Evolutionary conservation across 2,329 filamentous ascomycete species (phyloP).

Genomic region (Scedosporium dehoogii): DNA sequence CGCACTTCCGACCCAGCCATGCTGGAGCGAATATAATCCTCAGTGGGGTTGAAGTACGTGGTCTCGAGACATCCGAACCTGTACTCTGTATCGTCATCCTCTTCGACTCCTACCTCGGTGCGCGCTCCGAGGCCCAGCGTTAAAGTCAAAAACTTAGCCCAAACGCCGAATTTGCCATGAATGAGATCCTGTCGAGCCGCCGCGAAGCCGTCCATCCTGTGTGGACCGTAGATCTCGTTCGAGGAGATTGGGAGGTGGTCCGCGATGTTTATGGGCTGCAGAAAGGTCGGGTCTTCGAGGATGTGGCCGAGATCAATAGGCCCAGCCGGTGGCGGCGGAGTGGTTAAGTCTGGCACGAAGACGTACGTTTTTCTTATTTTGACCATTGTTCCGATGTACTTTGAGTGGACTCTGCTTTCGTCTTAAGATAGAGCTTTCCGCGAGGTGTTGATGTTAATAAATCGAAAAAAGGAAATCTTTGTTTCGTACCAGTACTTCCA

Average conservation of each 20-base stretch:
- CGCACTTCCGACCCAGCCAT: not conserved
- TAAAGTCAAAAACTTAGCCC: not conserved
- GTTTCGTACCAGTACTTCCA: too few species aligned
- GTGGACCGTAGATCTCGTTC: not conserved
- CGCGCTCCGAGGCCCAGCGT: not conserved
- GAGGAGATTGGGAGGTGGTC: not conserved
- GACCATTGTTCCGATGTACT: not conserved
- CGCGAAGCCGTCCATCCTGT: not conserved
- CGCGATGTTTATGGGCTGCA: not conserved
- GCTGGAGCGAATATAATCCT: not conserved
- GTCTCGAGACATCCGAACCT: not conserved
- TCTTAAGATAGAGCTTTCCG: too few species aligned
- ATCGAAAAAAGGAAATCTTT: too few species aligned
- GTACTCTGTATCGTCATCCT: not conserved
- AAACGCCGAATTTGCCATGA: not conserved
- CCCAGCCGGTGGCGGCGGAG: not conserved
- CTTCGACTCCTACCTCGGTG: not conserved
- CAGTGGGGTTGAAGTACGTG: not conserved
- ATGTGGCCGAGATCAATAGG: not conserved
- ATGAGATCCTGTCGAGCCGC: not conserved
- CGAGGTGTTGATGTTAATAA: too few species aligned
- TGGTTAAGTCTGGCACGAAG: not conserved
- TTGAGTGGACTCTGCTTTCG: too few species aligned
- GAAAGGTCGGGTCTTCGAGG: not conserved
- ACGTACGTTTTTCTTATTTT: not conserved